Conservation (phyloP, 805 yeast genomes). For the Yamadazyma laniorum region DNA sequence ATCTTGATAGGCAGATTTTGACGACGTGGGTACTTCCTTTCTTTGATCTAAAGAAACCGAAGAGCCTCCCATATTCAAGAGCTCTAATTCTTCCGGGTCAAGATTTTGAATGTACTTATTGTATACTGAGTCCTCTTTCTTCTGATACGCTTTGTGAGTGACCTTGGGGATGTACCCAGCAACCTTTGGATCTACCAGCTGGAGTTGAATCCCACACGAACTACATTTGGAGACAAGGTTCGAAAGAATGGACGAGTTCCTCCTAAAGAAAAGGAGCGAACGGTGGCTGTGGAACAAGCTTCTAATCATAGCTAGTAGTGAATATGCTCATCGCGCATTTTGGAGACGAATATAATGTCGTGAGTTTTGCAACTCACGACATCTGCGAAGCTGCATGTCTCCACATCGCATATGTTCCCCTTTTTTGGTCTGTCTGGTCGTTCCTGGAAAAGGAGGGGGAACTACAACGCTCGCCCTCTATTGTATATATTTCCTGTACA, state of each 20-base stretch:
- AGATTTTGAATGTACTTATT: constrained; percentile 18
- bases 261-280: too few species aligned
- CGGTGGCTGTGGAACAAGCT: too few species aligned
- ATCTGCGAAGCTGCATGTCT: too few species aligned
- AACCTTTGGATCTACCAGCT: constrained; percentile 21
- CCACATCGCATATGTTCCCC: too few species aligned
- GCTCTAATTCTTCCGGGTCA: constrained; percentile 17
- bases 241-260: constrained; percentile 1
- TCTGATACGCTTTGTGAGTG: constrained; percentile 9
- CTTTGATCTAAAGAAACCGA: neutral
- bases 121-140: constrained; percentile 25
- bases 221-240: constrained; percentile 34
- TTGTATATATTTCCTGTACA: too few species aligned
- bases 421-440: too few species aligned
- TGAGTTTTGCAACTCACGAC: too few species aligned
- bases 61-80: constrained; percentile 3
- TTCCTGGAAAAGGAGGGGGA: too few species aligned
- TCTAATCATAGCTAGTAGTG: too few species aligned
- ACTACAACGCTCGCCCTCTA: too few species aligned
- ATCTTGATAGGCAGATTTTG: constrained; percentile 17
- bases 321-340: too few species aligned
- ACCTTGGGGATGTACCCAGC: constrained; percentile 12
- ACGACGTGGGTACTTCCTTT: neutral
- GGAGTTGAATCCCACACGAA: constrained; percentile 60
- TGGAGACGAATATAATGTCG: too few species aligned